phyloP scores from a whole-genome alignment of 306 rosid genomes.

The Acmispon strigosus region DNA sequence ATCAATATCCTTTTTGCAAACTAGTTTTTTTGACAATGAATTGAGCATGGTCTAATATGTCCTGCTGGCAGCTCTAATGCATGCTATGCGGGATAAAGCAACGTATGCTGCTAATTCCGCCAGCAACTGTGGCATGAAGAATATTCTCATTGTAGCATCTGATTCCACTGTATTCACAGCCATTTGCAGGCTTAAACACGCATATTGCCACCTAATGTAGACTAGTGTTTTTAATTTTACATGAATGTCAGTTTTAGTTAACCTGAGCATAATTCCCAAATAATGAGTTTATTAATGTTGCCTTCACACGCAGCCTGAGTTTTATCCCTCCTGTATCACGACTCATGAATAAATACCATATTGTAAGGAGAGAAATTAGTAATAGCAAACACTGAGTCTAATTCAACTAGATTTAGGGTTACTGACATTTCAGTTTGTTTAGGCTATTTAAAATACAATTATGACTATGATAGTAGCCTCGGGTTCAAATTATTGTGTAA shows the following conservation, averaged over 20 bases:
- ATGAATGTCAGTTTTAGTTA: neutral
- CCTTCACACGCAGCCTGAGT: neutral
- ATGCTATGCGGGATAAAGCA: neutral
- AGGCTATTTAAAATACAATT: slow-evolving; percentile 4
- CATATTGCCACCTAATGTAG: neutral
- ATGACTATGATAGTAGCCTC: neutral
- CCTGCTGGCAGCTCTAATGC: slow-evolving; percentile 4
- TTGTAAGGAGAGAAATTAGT: slow-evolving; percentile 6
- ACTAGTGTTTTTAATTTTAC: neutral
- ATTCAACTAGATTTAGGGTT: neutral
- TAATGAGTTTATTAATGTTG: neutral
- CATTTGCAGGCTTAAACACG: neutral
- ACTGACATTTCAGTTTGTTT: neutral
- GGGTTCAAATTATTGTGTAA: neutral
- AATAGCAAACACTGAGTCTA: neutral
- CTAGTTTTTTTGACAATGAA: slow-evolving; percentile 12
- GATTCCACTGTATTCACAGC: neutral
- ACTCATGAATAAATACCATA: neutral
- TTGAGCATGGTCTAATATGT: neutral
- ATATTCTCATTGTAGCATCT: neutral
- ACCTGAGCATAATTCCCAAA: neutral
- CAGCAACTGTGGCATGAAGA: slow-evolving; percentile 3
- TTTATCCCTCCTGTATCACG: neutral
- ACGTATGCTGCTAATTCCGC: neutral
- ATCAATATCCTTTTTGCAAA: slow-evolving; percentile 7